Base-by-base conservation (phyloP, 2,329 filamentous ascomycete species). In the Didymella exigua region DNA sequence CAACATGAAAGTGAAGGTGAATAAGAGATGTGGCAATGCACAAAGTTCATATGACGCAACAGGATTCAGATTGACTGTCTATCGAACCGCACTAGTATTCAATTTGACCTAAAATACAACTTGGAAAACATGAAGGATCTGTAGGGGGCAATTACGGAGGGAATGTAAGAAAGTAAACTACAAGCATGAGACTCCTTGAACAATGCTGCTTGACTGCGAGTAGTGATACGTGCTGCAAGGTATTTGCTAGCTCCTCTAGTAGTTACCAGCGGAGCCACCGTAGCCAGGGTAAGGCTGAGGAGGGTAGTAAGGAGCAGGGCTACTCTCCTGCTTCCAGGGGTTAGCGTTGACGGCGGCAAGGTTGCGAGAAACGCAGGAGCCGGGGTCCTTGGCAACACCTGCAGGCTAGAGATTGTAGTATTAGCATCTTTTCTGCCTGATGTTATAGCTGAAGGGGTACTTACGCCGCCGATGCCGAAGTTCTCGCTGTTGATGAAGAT, bases 401-500 rank as follows among this genome's bases (percentile, higher is more conserved):
- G 63, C 59, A 30, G 62, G 51, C 54, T 56, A 9, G 5, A 29
- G 14, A 9, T 21, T 13, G 13, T 26, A 33, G 4, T 9, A 24
- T 46, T 54, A 58, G 48, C 48, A 53, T 31, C 18, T 44, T 41
- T 46, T 46, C 7, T 9, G 8, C 24, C 19, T 31, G 19, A 40
- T 49, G 11, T 44, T 4, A n/a, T 8, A 40, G 30, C 8, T 40
- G 46, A 8, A 42, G 36, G 21, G 16, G n/a, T 16, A 56, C 48
- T 44, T 50, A 58, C 56, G 19, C 56, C 56, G 24, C 41, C 49
- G n/a, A 49, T 43, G 5, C 62, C 55, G 30, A 65, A 69, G 50
- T 70, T 70, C 13, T 46, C 47, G 41, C 54, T 49, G 59, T 63
- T 65, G 59, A 70, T 60, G 54, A 64, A 71, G 21, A 72, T 58